Evolutionary conservation across 106 monocot genomes (phyloP).

Genomic region (Allium cepa): DNA sequence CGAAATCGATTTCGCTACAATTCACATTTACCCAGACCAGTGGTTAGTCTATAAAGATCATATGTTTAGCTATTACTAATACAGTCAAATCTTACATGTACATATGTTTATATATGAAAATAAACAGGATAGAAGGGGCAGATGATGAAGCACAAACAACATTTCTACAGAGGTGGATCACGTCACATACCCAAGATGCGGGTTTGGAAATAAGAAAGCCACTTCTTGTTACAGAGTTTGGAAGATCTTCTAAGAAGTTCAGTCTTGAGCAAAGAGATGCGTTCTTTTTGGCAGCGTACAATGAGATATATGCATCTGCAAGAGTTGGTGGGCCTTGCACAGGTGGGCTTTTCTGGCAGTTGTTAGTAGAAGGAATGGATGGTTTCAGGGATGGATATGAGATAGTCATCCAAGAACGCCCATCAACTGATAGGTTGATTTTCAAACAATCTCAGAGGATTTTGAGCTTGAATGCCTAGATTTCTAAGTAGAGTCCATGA

Average conservation of each 20-base stretch:
- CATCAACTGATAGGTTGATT: constrained; percentile 52
- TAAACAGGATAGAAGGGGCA: constrained; percentile 44
- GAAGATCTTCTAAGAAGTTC: constrained; percentile 79
- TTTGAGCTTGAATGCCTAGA: not conserved
- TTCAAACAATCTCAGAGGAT: constrained; percentile 36
- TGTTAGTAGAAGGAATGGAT: constrained; percentile 68
- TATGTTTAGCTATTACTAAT: not conserved
- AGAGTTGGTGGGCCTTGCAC: constrained; percentile 54
- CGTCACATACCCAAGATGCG: constrained; percentile 60
- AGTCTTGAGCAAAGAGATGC: constrained; percentile 52
- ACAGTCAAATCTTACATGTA: not conserved
- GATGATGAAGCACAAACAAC: constrained; percentile 45
- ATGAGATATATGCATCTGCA: constrained; percentile 67
- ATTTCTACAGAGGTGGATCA: constrained; percentile 76
- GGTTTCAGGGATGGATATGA: constrained; percentile 75
- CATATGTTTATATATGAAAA: not conserved
- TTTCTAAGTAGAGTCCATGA: too few species aligned
- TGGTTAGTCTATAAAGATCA: constrained; percentile 22
- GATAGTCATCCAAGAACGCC: constrained; percentile 40
- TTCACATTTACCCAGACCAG: constrained; percentile 68
- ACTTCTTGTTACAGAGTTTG: constrained; percentile 76
- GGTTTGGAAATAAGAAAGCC: constrained; percentile 51
- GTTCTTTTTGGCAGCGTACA: constrained; percentile 45
- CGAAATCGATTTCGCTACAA: constrained; percentile 52
- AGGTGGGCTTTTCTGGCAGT: constrained; percentile 91